These are phyloP conservation scores for Cryptococcus maquisensis DNA, from an alignment of 1,284 basidiomycete genomes.

Conservation along the genomic window DNA sequence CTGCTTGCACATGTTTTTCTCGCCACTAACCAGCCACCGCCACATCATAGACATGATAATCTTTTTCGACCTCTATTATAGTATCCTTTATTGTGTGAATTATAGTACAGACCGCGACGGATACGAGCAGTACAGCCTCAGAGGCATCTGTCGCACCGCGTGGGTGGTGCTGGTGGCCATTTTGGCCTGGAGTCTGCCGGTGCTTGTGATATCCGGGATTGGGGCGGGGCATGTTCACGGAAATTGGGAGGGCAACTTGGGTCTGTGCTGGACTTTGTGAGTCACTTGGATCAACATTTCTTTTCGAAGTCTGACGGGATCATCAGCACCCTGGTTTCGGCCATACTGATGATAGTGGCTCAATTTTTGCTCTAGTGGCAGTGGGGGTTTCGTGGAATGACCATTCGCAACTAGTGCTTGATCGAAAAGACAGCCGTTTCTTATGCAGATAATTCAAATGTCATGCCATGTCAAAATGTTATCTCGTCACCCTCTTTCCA, in stretches of 20 bases:
- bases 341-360: not conserved
- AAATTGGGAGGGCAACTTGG: not conserved
- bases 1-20: no score
- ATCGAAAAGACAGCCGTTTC: no score
- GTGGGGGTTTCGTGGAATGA: conserved; percentile 9
- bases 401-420: not conserved
- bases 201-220: not conserved
- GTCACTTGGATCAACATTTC: not conserved
- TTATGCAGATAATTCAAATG: no score
- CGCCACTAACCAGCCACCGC: not conserved
- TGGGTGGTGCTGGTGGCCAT: not conserved
- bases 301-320: not conserved
- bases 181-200: conserved; percentile 4
- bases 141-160: conserved; percentile 1
- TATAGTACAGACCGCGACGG: no score
- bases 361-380: conserved; percentile 1
- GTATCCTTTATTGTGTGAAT: no score
- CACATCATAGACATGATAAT: not conserved
- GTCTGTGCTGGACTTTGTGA: conserved; percentile 6
- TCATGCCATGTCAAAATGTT: no score
- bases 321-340: conserved; percentile 1
- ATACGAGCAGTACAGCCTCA: not conserved
- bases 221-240: not conserved
- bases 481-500: no score
- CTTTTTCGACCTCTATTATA: not conserved